Evolutionary conservation across 1,284 basidiomycete species (phyloP).

Genomic region (Ceratobasidium sp.): DNA sequence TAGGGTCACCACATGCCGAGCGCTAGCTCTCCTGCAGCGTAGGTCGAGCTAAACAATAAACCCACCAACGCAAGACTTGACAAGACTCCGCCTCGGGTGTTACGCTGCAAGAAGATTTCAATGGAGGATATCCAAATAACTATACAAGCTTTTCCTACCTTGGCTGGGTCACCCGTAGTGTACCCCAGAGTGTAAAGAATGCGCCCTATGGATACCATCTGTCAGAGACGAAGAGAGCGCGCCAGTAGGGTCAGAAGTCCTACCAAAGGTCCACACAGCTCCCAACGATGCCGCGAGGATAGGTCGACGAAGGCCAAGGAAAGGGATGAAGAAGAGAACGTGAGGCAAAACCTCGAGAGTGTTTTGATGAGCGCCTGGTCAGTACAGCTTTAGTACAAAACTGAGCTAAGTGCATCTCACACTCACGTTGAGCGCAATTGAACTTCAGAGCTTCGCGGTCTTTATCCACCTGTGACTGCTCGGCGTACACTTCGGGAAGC

Average conservation of each 20-base stretch:
- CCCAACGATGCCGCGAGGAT: conserved; percentile 33
- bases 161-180: conserved; percentile 29
- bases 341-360: conserved; percentile 34
- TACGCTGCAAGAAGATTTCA: conserved; percentile 15
- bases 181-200: conserved; percentile 37
- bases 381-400: no score
- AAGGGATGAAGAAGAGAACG: conserved; percentile 13
- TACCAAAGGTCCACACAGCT: conserved; percentile 26
- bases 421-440: conserved; percentile 48
- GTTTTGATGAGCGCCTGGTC: conserved; percentile 31
- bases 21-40: conserved; percentile 27
- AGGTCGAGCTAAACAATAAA: conserved; percentile 5
- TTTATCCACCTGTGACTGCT: conserved; percentile 45
- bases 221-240: neutral
- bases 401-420: no score
- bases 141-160: conserved; percentile 8
- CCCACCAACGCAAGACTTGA: neutral
- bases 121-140: neutral
- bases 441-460: conserved; percentile 44
- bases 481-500: conserved; percentile 46
- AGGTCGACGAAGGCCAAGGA: conserved; percentile 37
- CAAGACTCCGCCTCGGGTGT: conserved; percentile 27
- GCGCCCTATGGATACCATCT: neutral
- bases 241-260: neutral
- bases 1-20: conserved; percentile 29